Evolutionary conservation across 2,329 filamentous ascomycete genomes (phyloP).

Genomic region (Dothideomycetes sp.): DNA sequence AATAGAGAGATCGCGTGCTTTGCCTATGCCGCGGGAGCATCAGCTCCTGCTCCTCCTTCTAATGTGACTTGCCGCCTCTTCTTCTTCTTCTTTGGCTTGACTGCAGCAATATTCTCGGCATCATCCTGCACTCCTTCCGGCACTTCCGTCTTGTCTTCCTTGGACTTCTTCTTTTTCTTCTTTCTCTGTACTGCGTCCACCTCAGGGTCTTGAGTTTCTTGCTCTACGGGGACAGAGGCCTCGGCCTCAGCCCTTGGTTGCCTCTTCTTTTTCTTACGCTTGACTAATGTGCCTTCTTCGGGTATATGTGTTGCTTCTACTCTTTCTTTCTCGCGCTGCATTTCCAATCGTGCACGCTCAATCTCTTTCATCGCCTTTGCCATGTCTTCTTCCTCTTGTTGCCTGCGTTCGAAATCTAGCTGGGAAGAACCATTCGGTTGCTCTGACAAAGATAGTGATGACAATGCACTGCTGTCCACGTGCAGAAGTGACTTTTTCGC

Average conservation of each 20-base stretch:
- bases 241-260: conserved; percentile 3
- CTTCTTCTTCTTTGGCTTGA: conserved; percentile 78
- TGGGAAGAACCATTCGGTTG: conserved; percentile 23
- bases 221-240: background rate
- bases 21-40: background rate
- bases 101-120: conserved; percentile 67
- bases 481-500: conserved; percentile 62
- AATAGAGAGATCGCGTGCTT: no score
- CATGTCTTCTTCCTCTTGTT: conserved; percentile 81
- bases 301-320: conserved; percentile 63
- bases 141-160: conserved; percentile 43
- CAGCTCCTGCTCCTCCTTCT: background rate
- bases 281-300: conserved; percentile 34
- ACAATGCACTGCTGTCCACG: conserved; percentile 78
- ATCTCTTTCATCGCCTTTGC: conserved; percentile 79
- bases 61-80: conserved; percentile 80
- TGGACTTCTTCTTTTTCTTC: conserved; percentile 55
- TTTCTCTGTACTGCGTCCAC: conserved; percentile 50
- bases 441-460: conserved; percentile 59
- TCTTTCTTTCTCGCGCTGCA: conserved; percentile 72
- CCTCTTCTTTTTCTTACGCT: conserved; percentile 16
- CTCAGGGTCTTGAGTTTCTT: background rate
- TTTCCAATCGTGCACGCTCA: conserved; percentile 74
- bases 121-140: conserved; percentile 62
- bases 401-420: conserved; percentile 56